phyloP scores from a whole-genome alignment of 1,284 basidiomycete species.

The Ustilago tritici region DNA sequence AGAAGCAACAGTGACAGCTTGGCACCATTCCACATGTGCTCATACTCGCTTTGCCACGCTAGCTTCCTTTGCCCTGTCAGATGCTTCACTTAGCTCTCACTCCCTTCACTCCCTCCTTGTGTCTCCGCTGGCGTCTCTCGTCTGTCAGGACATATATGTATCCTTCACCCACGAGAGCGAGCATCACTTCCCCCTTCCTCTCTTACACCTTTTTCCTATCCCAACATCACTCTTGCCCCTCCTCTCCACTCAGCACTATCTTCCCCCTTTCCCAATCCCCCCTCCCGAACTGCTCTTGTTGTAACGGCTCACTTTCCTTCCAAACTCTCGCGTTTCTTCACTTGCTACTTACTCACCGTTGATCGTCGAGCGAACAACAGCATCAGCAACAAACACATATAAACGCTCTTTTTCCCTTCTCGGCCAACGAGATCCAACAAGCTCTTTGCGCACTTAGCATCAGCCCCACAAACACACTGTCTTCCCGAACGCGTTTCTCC shows the following conservation, averaged over 20 bases:
- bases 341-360: background rate
- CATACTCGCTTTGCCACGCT: background rate
- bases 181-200: constrained; percentile 2
- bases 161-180: background rate
- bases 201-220: background rate
- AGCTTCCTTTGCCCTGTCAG: background rate
- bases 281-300: constrained; percentile 3
- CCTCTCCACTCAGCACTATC: background rate
- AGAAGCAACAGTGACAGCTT: background rate
- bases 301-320: constrained; percentile 8
- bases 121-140: background rate
- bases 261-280: background rate
- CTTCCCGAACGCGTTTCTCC: background rate
- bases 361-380: background rate
- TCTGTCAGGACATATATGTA: constrained; percentile 11
- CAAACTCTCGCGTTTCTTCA: constrained; percentile 3
- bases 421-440: background rate
- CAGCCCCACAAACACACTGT: background rate
- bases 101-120: background rate
- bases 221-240: constrained; percentile 6
- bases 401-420: constrained; percentile 5
- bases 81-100: constrained; percentile 12
- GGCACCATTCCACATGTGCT: constrained; percentile 1
- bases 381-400: background rate
- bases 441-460: background rate